These are phyloP conservation scores for Abelmoschus esculentus DNA, from an alignment of 345 rosid species.

Conservation along the genomic window DNA sequence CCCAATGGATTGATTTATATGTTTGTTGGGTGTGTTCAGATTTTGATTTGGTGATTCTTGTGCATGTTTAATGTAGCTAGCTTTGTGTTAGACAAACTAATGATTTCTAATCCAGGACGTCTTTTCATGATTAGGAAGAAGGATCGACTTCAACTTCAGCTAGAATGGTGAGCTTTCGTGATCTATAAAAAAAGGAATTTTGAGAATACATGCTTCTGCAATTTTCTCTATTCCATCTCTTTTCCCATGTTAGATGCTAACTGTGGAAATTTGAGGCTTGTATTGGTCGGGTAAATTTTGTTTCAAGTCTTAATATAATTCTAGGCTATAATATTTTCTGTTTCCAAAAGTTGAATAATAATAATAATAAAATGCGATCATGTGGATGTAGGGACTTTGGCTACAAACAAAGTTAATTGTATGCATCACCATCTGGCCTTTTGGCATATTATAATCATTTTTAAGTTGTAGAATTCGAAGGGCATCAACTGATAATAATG, in stretches of 20 bases:
- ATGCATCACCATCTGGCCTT: neutral
- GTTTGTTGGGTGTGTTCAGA: neutral
- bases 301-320: neutral
- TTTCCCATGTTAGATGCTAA: neutral
- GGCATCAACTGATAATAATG: neutral
- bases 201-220: neutral
- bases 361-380: neutral
- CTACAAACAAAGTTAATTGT: neutral
- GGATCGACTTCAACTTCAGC: conserved; percentile 59
- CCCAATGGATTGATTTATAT: neutral
- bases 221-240: neutral
- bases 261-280: neutral
- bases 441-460: neutral
- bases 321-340: neutral
- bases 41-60: neutral
- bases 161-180: conserved; percentile 57
- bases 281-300: neutral
- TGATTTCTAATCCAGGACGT: conserved; percentile 2
- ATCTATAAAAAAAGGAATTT: conserved; percentile 6
- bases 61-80: neutral
- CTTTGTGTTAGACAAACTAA: neutral
- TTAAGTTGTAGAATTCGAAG: neutral
- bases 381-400: neutral
- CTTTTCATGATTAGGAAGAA: conserved; percentile 37
- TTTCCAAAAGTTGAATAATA: neutral